Base-by-base conservation (phyloP, 306 rosid genomes). In the Ormosia emarginata region DNA sequence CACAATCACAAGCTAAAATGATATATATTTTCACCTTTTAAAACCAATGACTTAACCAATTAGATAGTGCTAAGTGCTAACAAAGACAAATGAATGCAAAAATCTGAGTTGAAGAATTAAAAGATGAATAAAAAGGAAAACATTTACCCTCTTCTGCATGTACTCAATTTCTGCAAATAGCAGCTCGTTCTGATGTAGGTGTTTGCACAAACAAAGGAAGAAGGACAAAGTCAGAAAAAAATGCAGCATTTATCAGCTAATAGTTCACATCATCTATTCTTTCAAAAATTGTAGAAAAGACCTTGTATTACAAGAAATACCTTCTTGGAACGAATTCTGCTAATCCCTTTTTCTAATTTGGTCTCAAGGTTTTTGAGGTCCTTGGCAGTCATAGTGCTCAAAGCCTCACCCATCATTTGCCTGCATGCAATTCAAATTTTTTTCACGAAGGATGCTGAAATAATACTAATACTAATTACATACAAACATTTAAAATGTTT, bases 291-390 rank as follows among this genome's bases (percentile, higher is more conserved):
- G 13, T 9, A 67, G 6, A 57, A 41, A 76, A 40, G 53, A 50
- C 49, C 18, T 29, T 44, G 36, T 33, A 24, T 15, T 56, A 39
- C 6, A 72, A 78, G 14, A 72, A 8, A 70, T 59, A 89, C 98
- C 98, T 95, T 93, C 87, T 92, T 93, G 74, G 95, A 81, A 69
- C 98, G 91, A 79, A 95, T 87, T 85, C 69, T 84, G 86, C 84
- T 76, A 55, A 95, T 90, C 83, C 89, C 98, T 79, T 59, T 95
- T 79, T 95, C 98, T 68, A 95, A 72, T 86, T 86, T 93, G 32
- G 3, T 3, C 92, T 95, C 98, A 59, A 93, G 83, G 74, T 32
- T 66, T 83, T 78, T 93, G 66, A 95, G 93, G 0, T 91, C 97
- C 79, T 87, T 95, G 13, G 83, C 8, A 44, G 1, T 7, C 89